Evolutionary conservation across 2,329 filamentous ascomycete species (phyloP).

Genomic region (Dothiorella sarmentorum): DNA sequence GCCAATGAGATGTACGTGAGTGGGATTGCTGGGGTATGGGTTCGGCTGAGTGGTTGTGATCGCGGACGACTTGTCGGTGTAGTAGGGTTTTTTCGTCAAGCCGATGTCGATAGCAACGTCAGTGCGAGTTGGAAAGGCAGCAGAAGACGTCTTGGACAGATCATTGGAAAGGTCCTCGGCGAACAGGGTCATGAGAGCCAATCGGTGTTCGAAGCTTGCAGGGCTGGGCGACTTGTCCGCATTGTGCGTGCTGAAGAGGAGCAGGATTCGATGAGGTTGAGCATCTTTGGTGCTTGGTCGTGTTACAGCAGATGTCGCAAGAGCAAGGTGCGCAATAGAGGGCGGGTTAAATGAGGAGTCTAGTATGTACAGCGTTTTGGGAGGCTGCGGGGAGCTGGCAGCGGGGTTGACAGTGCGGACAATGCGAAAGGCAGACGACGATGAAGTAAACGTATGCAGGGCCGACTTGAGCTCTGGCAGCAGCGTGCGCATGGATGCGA

Average conservation of each 20-base stretch:
- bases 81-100: slow-evolving; percentile 69
- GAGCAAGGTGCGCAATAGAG: slow-evolving; percentile 55
- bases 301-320: slow-evolving; percentile 53
- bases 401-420: slow-evolving; percentile 34
- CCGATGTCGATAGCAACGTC: slow-evolving; percentile 58
- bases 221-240: slow-evolving; percentile 65
- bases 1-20: slow-evolving; percentile 67
- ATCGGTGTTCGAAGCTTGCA: slow-evolving; percentile 62
- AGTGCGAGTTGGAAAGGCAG: slow-evolving; percentile 1
- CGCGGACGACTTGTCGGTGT: slow-evolving; percentile 65
- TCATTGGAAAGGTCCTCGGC: slow-evolving; percentile 50
- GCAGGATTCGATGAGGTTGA: slow-evolving; percentile 48
- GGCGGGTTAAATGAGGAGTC: slow-evolving; percentile 67
- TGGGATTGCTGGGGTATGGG: slow-evolving; percentile 36
- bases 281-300: slow-evolving; percentile 24
- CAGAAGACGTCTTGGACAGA: neutral
- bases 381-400: slow-evolving; percentile 32
- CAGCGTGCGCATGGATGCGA: slow-evolving; percentile 25
- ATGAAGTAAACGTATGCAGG: slow-evolving; percentile 32
- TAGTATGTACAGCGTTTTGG: slow-evolving; percentile 56
- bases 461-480: slow-evolving; percentile 33
- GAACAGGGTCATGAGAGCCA: slow-evolving; percentile 70
- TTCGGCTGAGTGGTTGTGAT: slow-evolving; percentile 45
- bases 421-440: slow-evolving; percentile 34
- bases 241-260: slow-evolving; percentile 62